Percentiles rank a stretch among this genome's conserved stretches.
These are phyloP conservation scores for Stephanodiscus minutulus DNA, from an alignment of 108 stramenopile genomes.

Conservation along the genomic window DNA sequence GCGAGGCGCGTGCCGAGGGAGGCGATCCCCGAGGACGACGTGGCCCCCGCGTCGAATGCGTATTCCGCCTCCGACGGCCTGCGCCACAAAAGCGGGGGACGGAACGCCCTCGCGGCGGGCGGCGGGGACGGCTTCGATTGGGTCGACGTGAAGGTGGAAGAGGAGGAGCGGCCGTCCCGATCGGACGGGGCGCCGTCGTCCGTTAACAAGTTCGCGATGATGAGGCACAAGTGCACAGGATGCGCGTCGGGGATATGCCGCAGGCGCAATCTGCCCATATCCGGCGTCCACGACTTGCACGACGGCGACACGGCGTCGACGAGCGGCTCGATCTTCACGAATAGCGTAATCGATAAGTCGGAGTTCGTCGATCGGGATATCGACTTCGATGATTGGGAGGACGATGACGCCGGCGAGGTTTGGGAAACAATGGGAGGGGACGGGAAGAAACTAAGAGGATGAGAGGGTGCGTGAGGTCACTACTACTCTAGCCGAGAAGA, in stretches of 20 bases:
- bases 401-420: conserved; percentile 20
- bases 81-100: conserved; percentile 23
- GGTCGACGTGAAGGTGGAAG: conserved; percentile 8
- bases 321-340: conserved; percentile 36
- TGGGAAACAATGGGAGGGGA: conserved; percentile 23
- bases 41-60: neutral
- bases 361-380: conserved; percentile 46
- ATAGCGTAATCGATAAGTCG: conserved; percentile 38
- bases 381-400: conserved; percentile 47
- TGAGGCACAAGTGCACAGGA: conserved; percentile 38
- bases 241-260: conserved; percentile 41
- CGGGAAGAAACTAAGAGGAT: conserved; percentile 31
- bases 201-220: conserved; percentile 5
- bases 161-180: neutral
- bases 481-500: neutral
- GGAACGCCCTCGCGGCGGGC: conserved; percentile 5
- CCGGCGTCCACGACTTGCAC: conserved; percentile 35
- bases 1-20: conserved; percentile 41
- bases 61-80: conserved; percentile 24
- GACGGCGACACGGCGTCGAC: conserved; percentile 52
- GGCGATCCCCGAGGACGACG: conserved; percentile 31
- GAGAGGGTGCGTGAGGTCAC: neutral
- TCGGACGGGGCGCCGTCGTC: conserved; percentile 3
- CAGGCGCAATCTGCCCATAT: conserved; percentile 34
- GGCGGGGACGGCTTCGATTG: conserved; percentile 17